Evolutionary conservation across 163 green algal species (phyloP).

Genomic region (Prototheca cutis): DNA sequence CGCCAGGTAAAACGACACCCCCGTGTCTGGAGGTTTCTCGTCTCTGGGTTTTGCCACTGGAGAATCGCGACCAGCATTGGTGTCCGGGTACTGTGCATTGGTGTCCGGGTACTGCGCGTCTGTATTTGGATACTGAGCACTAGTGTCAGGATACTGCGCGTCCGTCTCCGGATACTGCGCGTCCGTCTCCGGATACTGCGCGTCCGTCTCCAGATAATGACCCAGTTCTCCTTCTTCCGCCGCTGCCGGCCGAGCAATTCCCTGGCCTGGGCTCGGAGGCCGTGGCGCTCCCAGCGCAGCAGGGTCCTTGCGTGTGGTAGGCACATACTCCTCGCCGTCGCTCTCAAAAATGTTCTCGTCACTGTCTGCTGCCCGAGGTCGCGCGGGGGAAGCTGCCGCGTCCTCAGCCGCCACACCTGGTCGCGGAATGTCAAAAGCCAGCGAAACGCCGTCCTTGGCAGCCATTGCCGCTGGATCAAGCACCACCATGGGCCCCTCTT

Average conservation of each 20-base stretch:
- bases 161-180: not conserved
- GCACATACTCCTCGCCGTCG: slow-evolving; percentile 71
- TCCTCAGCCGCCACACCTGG: no score
- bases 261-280: no score
- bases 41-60: not conserved
- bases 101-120: not conserved
- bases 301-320: no score
- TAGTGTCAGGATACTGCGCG: not conserved
- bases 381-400: no score
- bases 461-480: no score
- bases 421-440: no score
- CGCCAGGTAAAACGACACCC: not conserved
- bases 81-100: not conserved
- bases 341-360: slow-evolving; percentile 90
- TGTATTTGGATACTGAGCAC: not conserved
- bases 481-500: no score
- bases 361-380: no score
- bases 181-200: not conserved
- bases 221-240: no score
- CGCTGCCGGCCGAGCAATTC: no score
- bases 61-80: not conserved
- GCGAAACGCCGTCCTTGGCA: no score
- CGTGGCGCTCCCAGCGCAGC: no score
- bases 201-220: not conserved
- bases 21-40: not conserved